Percentiles rank a stretch among this genome's conserved stretches.
phyloP scores from a whole-genome alignment of 208 protist species.

The Acanthamoeba healyi region DNA sequence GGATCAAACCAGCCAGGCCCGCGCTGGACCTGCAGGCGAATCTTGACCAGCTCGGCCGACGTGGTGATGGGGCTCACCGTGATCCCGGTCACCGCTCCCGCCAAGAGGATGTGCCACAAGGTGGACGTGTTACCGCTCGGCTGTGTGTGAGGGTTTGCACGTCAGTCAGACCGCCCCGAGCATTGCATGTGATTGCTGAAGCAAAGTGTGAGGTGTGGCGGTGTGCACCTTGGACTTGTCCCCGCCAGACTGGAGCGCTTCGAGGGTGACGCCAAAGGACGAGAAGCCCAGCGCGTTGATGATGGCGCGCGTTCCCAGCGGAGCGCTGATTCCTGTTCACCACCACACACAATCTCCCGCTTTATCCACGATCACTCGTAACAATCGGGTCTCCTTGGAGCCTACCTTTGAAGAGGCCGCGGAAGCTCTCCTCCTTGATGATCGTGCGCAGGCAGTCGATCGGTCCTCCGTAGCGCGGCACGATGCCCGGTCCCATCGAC shows the following conservation, averaged over 20 bases:
- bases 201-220: neutral
- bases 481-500: neutral
- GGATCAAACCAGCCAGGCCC: conserved; percentile 33
- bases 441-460: conserved; percentile 31
- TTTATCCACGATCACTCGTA: too few relatives aligned
- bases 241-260: neutral
- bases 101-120: neutral
- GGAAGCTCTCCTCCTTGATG: neutral
- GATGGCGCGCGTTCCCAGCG: conserved; percentile 31
- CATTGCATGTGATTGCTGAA: too few relatives aligned
- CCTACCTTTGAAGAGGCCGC: conserved; percentile 60
- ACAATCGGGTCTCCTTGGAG: too few relatives aligned
- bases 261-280: conserved; percentile 45
- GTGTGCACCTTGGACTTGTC: neutral
- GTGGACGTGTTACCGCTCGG: neutral
- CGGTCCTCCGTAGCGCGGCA: neutral
- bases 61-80: conserved; percentile 58
- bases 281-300: conserved; percentile 47
- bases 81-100: neutral
- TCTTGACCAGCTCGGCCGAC: conserved; percentile 35
- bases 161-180: too few relatives aligned
- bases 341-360: neutral
- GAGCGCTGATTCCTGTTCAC: neutral
- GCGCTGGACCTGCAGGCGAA: conserved; percentile 26
- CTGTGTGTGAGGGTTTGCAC: too few relatives aligned